Evolutionary conservation across 768 basidiomycete species (phyloP), one percentile per base, ranked within the genome.

Genomic region (Termitomyces sp.): DNA sequence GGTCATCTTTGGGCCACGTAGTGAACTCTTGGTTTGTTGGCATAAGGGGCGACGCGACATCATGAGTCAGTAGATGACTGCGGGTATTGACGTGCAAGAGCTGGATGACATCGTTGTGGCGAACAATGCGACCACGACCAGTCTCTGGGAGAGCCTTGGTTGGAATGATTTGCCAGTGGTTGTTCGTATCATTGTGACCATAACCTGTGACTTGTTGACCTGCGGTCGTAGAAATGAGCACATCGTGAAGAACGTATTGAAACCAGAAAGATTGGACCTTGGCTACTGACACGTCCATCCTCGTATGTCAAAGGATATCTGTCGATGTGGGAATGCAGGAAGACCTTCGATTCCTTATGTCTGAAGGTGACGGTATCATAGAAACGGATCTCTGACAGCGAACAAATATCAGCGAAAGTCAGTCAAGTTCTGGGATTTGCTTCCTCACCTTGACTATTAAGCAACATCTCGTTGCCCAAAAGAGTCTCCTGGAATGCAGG

Each of bases 21-120:
- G 97, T 99, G 71, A 98, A 94, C 70, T 99, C 97, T 68, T 98
- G 94, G 70, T 98, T 98, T 48, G 97, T 99, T 15, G 97, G 87
- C 88, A 93, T 95, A 49, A 94, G 81, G 5, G 97, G 91, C 1
- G 93, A 97, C 0, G 97, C 97, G 56, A 99, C 97, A 69, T 99
- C 97, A 64, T 99, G 97, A 2, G 95, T 97, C 44, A 99, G 73
- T 46, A 99, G 85, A 56, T 85, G 71, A 1, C 85, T 83, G 60
- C 95, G 77, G 10, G 95, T 96, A 68, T 82, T 83, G 67, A 92
- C 81, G 65, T 99, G 97, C 23, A 94, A 77, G 19, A 98, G 81
- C 65, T 93, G 94, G 61, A 98, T 78, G 53, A 91, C 71, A 69
- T 98, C 97, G 57, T 89, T 81, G 60, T 98, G 87, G 46, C 91